Evolutionary conservation across 345 rosid species (phyloP).

Genomic region (Arabidopsis thaliana): TAIR10.1 NC_003075.7:14848001-14848500

Average conservation of each 20-base stretch:
- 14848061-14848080: conserved; percentile 99
- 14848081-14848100: conserved; percentile 78
- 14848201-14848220: conserved; percentile 96
- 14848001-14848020: neutral
- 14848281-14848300: conserved; percentile 63
- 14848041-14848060: conserved; percentile 92
- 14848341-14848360: conserved; percentile 82
- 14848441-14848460: conserved; percentile 96
- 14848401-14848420: conserved; percentile 97
- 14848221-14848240: conserved; percentile 99
- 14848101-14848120: conserved; percentile 87
- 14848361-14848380: conserved; percentile 98
- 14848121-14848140: conserved; percentile 98
- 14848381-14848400: conserved; percentile 98
- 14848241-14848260: conserved; percentile 99
- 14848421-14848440: conserved; percentile 97
- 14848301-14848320: conserved; percentile 34
- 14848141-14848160: conserved; percentile 94
- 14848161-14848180: conserved; percentile 78
- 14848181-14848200: conserved; percentile 96
- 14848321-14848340: conserved; percentile 26
- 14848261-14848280: conserved; percentile 96
- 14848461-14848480: conserved; percentile 93
- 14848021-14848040: conserved; percentile 76
- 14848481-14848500: conserved; percentile 99